These are phyloP conservation scores for Marsdenia floribunda DNA, from an alignment of 257 asterid genomes.

Conservation along the genomic window DNA sequence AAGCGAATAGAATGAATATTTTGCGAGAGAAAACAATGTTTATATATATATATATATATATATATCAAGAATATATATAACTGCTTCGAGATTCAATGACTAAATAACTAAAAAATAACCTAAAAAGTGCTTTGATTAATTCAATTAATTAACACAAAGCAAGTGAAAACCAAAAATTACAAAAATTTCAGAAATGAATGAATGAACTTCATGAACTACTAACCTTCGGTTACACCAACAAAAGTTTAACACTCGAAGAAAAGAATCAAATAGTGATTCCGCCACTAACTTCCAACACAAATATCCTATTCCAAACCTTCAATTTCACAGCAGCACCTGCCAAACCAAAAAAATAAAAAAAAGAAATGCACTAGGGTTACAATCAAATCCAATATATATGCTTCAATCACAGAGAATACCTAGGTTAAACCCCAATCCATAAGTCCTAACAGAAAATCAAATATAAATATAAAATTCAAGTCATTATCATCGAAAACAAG, in stretches of 20 bases:
- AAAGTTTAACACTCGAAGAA: neutral
- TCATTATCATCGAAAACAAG: neutral
- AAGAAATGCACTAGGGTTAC: neutral
- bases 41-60: too few species aligned
- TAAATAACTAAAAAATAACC: neutral
- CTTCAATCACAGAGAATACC: neutral
- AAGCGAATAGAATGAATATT: neutral
- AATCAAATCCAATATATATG: neutral
- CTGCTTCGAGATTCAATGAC: neutral
- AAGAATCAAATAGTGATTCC: neutral
- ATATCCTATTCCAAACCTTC: neutral
- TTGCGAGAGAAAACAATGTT: neutral
- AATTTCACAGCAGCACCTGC: neutral
- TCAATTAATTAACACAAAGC: neutral
- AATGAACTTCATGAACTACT: neutral
- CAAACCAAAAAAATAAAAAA: neutral
- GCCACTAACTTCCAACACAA: neutral
- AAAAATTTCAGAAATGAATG: neutral
- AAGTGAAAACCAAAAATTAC: neutral
- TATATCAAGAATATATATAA: neutral
- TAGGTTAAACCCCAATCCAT: neutral
- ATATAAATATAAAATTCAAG: neutral
- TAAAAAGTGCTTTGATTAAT: neutral
- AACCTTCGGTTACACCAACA: neutral
- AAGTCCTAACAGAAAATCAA: neutral